Evolutionary conservation across 129 eudicot species (phyloP).

Genomic region (Lonicera japonica): DNA sequence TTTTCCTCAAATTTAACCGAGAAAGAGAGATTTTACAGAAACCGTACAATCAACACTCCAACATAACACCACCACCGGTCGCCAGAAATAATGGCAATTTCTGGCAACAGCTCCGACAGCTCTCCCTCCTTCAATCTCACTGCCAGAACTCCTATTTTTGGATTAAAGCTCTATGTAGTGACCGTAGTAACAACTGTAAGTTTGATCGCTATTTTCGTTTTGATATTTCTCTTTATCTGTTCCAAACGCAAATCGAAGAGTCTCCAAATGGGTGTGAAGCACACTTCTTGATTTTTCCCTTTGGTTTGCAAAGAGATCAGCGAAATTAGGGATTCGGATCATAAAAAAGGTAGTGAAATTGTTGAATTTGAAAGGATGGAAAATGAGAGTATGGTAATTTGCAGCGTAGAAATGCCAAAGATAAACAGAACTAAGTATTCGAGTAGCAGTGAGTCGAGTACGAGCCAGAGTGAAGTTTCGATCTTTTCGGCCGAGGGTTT

Average conservation of each 20-base stretch:
- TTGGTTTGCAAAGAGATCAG: conserved; percentile 32
- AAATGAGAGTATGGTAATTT: conserved; percentile 7
- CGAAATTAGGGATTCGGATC: conserved; percentile 19
- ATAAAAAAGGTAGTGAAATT: conserved; percentile 4
- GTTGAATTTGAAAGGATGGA: conserved; percentile 21
- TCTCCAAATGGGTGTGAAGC: conserved; percentile 41
- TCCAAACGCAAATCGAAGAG: conserved; percentile 27
- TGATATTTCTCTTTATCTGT: conserved; percentile 42
- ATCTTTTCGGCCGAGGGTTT: conserved; percentile 41
- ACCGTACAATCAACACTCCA: too few species aligned
- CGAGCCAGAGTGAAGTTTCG: conserved; percentile 46
- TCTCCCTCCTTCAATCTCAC: conserved; percentile 23
- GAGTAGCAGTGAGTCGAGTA: conserved; percentile 47
- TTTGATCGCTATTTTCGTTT: conserved; percentile 22
- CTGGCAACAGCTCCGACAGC: conserved; percentile 33
- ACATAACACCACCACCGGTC: too few species aligned
- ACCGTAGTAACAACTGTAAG: conserved; percentile 31
- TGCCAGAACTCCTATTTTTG: conserved; percentile 50
- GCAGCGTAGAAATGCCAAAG: conserved; percentile 9
- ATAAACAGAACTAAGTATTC: conserved; percentile 28
- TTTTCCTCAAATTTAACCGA: too few species aligned
- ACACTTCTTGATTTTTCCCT: conserved; percentile 48
- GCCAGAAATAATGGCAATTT: conserved; percentile 39
- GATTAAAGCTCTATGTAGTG: conserved; percentile 60
- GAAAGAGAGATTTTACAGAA: too few species aligned